Conservation (phyloP, 2,329 filamentous ascomycete genomes). For the Xylaria sp. region DNA sequence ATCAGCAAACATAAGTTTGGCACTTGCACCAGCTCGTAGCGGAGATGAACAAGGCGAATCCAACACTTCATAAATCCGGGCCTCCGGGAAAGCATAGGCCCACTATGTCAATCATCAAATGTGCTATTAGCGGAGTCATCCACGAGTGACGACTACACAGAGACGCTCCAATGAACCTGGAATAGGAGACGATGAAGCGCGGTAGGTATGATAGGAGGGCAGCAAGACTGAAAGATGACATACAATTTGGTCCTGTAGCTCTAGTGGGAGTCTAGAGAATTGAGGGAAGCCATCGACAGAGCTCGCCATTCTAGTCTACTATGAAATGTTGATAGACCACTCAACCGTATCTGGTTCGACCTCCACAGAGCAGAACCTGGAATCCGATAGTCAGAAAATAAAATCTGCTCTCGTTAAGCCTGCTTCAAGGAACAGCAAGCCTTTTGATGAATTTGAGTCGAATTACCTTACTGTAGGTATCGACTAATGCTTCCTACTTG, state of each 20-base stretch:
- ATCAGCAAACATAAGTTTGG: constrained; percentile 60
- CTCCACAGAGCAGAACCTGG: background rate
- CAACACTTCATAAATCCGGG: constrained; percentile 60
- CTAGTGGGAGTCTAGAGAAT: constrained; percentile 54
- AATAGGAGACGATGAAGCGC: background rate
- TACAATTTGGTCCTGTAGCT: constrained; percentile 58
- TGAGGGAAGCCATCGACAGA: constrained; percentile 41
- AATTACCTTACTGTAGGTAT: background rate
- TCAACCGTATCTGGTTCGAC: background rate
- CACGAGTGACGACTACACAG: background rate
- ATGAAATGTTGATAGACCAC: background rate
- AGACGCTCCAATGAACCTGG: background rate
- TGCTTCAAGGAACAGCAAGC: background rate
- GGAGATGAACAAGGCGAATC: constrained; percentile 57
- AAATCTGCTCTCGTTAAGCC: background rate
- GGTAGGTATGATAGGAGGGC: background rate
- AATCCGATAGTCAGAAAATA: background rate
- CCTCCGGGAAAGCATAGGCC: constrained; percentile 57
- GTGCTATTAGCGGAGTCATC: constrained; percentile 16
- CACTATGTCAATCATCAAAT: constrained; percentile 45
- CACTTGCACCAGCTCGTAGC: constrained; percentile 52
- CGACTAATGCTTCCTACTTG: background rate
- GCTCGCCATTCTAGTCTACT: constrained; percentile 22
- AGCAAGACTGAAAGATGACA: constrained; percentile 4
- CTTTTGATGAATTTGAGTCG: background rate